Evolutionary conservation across 2,329 filamentous ascomycete genomes (phyloP).

Genomic region (Dactylellina haptotyla): DNA sequence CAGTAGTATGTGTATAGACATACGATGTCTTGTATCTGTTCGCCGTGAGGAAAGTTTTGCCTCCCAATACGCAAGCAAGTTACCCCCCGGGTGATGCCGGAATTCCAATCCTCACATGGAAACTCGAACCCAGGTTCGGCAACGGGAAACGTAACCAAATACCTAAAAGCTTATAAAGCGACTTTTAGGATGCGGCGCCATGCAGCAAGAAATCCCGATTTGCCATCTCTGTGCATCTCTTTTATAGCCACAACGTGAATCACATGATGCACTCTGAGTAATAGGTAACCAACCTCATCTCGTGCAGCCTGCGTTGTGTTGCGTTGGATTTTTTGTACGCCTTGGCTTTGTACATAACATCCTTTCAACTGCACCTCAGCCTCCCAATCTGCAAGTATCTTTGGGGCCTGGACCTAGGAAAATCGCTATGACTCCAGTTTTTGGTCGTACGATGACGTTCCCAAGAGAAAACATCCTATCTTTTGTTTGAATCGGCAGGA

Average conservation of each 20-base stretch:
- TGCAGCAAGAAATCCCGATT: neutral
- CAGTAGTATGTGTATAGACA: conserved; percentile 3
- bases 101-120: neutral
- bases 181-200: neutral
- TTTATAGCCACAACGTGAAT: conserved; percentile 16
- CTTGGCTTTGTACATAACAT: conserved; percentile 9
- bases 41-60: neutral
- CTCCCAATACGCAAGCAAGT: neutral
- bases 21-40: conserved; percentile 2
- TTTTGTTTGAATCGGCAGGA: neutral
- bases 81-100: neutral
- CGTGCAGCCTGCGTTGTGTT: conserved; percentile 37
- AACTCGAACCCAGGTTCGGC: neutral
- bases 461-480: neutral
- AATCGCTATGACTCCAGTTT: conserved; percentile 9
- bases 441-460: conserved; percentile 24
- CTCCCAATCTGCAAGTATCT: neutral
- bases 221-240: neutral
- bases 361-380: neutral
- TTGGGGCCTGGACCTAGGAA: neutral
- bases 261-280: conserved; percentile 53
- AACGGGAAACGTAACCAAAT: neutral
- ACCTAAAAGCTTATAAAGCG: conserved; percentile 3
- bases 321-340: conserved; percentile 39
- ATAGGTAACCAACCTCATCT: neutral